Conservation (phyloP, 352 stramenopile species). For the Globisporangium barbulae region DNA sequence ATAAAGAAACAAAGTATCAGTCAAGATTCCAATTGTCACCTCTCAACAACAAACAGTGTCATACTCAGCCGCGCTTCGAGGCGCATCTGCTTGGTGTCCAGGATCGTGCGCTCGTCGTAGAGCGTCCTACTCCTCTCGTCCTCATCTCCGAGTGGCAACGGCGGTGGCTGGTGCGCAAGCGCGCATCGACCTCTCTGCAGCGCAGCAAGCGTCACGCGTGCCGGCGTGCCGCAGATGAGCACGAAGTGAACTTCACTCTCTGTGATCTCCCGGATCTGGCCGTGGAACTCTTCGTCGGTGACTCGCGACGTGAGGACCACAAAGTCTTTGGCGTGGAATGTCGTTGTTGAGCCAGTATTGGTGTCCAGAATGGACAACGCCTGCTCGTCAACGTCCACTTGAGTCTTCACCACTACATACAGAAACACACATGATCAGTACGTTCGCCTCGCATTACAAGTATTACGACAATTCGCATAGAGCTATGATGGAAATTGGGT, state of each 20-base stretch:
- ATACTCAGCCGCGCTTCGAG: constrained; percentile 12
- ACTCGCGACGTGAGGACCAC: constrained; percentile 50
- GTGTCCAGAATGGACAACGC: background rate
- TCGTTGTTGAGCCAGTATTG: constrained; percentile 5
- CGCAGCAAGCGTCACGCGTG: constrained; percentile 27
- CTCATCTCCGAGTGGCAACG: background rate
- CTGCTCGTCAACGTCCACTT: background rate
- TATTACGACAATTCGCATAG: background rate
- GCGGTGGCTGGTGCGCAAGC: constrained; percentile 27
- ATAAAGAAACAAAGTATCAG: background rate
- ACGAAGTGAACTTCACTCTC: constrained; percentile 34
- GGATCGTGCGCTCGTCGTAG: constrained; percentile 26
- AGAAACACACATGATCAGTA: background rate
- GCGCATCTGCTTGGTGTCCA: constrained; percentile 16
- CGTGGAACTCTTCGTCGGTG: constrained; percentile 61
- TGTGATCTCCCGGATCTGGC: constrained; percentile 39
- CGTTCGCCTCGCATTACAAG: background rate
- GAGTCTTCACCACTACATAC: background rate
- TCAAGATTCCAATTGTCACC: background rate
- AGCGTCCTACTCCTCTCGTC: constrained; percentile 3
- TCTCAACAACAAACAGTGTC: background rate
- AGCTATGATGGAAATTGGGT: background rate
- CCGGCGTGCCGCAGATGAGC: constrained; percentile 48
- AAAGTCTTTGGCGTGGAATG: constrained; percentile 44
- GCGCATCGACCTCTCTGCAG: constrained; percentile 39